Evolutionary conservation across 805 yeast genomes (phyloP).

Genomic region (Brettanomyces custersianus): DNA sequence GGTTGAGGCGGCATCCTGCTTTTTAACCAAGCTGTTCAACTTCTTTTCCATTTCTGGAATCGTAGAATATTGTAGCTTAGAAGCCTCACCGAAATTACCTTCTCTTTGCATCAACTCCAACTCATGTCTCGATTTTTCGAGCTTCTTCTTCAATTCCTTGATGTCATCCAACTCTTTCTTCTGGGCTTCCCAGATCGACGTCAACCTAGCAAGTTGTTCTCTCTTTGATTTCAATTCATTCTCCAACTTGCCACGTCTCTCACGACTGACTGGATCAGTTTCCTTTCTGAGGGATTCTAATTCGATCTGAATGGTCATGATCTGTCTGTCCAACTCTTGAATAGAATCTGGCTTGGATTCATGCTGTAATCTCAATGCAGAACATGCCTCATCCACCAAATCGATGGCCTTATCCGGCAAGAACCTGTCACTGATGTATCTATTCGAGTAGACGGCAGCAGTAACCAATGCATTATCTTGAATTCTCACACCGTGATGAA

Average conservation of each 20-base stretch:
- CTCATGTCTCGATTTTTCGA: conserved; percentile 79
- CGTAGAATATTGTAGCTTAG: conserved; percentile 77
- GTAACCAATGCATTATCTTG: conserved; percentile 89
- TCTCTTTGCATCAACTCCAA: conserved; percentile 75
- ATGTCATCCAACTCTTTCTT: conserved; percentile 65
- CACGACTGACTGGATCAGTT: conserved; percentile 74
- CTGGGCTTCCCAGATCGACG: conserved; percentile 82
- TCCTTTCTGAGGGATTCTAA: conserved; percentile 90
- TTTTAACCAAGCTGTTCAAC: conserved; percentile 37
- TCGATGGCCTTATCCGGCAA: conserved; percentile 97
- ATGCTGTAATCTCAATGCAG: conserved; percentile 87
- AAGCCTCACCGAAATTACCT: conserved; percentile 82
- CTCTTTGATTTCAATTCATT: conserved; percentile 53
- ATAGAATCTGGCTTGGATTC: conserved; percentile 96
- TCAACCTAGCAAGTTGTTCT: conserved; percentile 60
- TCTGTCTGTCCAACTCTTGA: conserved; percentile 75
- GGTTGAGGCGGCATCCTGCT: conserved; percentile 19
- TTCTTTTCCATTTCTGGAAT: conserved; percentile 72
- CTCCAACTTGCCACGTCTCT: conserved; percentile 68
- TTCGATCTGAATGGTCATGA: conserved; percentile 93
- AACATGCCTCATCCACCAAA: conserved; percentile 94
- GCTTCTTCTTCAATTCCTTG: conserved; percentile 69
- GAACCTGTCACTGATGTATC: conserved; percentile 86
- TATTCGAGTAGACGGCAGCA: conserved; percentile 81
- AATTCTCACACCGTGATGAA: conserved; percentile 94